phyloP scores from a whole-genome alignment of 192 early-diverging fungal genomes.

The Backusella circina region DNA sequence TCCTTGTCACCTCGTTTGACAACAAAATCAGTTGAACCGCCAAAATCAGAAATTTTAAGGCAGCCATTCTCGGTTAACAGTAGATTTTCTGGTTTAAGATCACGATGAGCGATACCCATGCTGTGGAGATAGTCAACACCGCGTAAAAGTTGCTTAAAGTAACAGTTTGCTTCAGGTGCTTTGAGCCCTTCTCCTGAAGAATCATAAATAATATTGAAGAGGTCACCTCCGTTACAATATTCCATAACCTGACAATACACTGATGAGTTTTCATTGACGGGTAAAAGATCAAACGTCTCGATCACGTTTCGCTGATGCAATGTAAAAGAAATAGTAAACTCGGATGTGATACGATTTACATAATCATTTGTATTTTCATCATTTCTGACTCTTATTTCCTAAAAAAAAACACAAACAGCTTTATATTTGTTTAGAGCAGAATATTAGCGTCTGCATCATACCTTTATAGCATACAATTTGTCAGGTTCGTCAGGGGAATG shows the following conservation, averaged over 20 bases:
- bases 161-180: constrained; percentile 48
- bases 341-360: constrained; percentile 56
- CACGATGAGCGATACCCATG: constrained; percentile 77
- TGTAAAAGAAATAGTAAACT: constrained; percentile 81
- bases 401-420: not conserved
- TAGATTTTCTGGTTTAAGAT: constrained; percentile 86
- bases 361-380: constrained; percentile 46
- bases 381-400: constrained; percentile 82
- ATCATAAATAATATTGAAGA: constrained; percentile 71
- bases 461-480: constrained; percentile 42
- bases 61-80: constrained; percentile 57
- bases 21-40: constrained; percentile 68
- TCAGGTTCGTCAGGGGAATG: constrained; percentile 27
- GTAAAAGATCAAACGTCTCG: constrained; percentile 71
- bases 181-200: constrained; percentile 44
- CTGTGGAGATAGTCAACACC: constrained; percentile 78
- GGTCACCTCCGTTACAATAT: constrained; percentile 77
- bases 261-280: constrained; percentile 55
- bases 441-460: constrained; percentile 1
- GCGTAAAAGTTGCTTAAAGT: constrained; percentile 71
- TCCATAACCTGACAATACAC: constrained; percentile 78
- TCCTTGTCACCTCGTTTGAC: not conserved
- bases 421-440: not conserved
- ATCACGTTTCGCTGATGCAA: constrained; percentile 77
- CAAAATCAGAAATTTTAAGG: constrained; percentile 87